Evolutionary conservation across 2,329 filamentous ascomycete species (phyloP).

Genomic region (Cercospora beticola): DNA sequence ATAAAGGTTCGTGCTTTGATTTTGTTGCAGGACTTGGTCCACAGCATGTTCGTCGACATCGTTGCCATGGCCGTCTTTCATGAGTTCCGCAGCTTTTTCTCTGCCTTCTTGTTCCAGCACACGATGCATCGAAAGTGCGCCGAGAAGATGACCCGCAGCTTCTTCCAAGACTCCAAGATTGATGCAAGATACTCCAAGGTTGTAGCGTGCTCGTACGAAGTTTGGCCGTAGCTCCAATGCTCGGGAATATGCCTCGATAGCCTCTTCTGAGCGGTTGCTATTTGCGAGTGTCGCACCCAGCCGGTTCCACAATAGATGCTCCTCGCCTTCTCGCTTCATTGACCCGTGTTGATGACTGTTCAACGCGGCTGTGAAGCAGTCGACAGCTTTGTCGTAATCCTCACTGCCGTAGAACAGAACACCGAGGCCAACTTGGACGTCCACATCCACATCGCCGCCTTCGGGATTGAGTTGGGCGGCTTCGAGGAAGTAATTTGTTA

Average conservation of each 20-base stretch:
- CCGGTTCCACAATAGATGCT: conserved; percentile 96
- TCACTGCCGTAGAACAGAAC: conserved; percentile 97
- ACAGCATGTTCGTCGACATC: conserved; percentile 68
- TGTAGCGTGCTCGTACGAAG: conserved; percentile 95
- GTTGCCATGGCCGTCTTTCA: conserved; percentile 57
- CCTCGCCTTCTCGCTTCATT: conserved; percentile 78
- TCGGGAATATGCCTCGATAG: conserved; percentile 93
- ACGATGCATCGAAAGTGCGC: conserved; percentile 93
- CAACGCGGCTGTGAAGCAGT: conserved; percentile 93
- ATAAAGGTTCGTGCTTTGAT: conserved; percentile 94
- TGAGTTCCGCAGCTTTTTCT: conserved; percentile 78
- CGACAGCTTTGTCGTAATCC: conserved; percentile 97
- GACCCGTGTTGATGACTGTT: conserved; percentile 80
- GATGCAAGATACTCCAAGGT: conserved; percentile 93
- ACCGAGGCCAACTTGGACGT: conserved; percentile 94
- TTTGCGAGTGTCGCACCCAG: conserved; percentile 95
- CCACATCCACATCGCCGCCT: conserved; percentile 94
- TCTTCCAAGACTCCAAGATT: conserved; percentile 95
- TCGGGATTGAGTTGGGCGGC: conserved; percentile 89
- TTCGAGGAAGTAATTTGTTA: conserved; percentile 86
- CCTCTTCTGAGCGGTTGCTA: conserved; percentile 88
- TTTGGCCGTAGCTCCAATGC: conserved; percentile 88
- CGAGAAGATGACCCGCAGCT: conserved; percentile 87
- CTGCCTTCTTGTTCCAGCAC: conserved; percentile 83
- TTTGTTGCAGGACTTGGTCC: conserved; percentile 87